phyloP scores from a whole-genome alignment of 768 basidiomycete genomes.

The Strobilomyces dryophilus region DNA sequence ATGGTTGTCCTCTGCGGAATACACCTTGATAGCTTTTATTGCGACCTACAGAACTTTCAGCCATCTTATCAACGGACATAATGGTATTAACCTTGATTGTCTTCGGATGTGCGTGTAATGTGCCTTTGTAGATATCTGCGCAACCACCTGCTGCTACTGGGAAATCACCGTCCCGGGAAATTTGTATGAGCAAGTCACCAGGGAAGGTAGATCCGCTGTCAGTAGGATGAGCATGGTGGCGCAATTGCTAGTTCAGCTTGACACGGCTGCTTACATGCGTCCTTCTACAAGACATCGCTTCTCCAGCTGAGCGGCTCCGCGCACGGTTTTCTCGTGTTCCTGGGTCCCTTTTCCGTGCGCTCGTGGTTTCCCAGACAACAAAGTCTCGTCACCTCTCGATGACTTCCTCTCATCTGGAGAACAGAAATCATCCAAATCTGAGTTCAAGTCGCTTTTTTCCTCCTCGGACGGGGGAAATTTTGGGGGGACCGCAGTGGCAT shows the following conservation, averaged over 20 bases:
- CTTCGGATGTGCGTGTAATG: not conserved
- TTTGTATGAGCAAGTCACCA: not conserved
- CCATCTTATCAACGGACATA: not conserved
- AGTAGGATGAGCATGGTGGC: not conserved
- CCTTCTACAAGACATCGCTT: not conserved
- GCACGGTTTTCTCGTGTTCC: too few relatives aligned
- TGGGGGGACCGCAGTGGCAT: slow-evolving; percentile 42
- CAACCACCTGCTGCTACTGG: not conserved
- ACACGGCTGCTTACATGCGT: not conserved
- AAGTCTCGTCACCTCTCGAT: slow-evolving; percentile 42
- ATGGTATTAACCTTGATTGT: not conserved
- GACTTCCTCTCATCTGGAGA: slow-evolving; percentile 41
- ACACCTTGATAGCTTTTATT: slow-evolving; percentile 6
- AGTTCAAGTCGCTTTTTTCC: slow-evolving; percentile 51
- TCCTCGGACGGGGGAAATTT: slow-evolving; percentile 63
- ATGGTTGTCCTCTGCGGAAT: not conserved
- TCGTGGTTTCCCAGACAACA: slow-evolving; percentile 20
- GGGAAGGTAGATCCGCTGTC: not conserved
- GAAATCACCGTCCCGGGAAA: not conserved
- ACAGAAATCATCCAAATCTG: slow-evolving; percentile 64
- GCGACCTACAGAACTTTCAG: not conserved
- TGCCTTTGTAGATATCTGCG: not conserved
- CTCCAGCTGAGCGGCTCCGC: not conserved
- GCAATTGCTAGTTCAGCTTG: not conserved
- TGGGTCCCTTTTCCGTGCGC: too few relatives aligned